These are phyloP conservation scores for Tulasnella sp. DNA, from an alignment of 768 basidiomycete species.

Conservation along the genomic window DNA sequence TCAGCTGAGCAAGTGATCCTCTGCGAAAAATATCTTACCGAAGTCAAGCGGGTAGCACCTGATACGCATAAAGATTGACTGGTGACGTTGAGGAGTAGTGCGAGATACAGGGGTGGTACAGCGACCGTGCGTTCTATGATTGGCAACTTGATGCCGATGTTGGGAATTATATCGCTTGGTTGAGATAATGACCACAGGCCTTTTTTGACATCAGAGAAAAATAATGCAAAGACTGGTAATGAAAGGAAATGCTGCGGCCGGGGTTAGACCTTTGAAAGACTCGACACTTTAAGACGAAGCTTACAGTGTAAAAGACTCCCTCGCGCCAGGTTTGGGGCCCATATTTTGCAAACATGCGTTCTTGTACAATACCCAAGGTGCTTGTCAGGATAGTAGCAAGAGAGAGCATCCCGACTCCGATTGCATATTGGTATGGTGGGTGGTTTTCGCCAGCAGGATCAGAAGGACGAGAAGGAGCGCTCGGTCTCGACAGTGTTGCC, in stretches of 20 bases:
- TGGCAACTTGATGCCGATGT: slow-evolving; percentile 40
- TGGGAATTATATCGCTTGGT: slow-evolving; percentile 4
- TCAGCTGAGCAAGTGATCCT: neutral
- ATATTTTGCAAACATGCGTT: slow-evolving; percentile 62
- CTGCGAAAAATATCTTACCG: slow-evolving; percentile 40
- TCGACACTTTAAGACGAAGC: slow-evolving; percentile 20
- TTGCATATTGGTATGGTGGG: slow-evolving; percentile 43
- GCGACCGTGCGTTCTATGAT: neutral
- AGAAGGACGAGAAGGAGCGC: slow-evolving; percentile 20
- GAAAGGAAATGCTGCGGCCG: slow-evolving; percentile 60
- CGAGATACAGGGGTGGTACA: slow-evolving; percentile 41
- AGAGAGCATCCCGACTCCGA: slow-evolving; percentile 63
- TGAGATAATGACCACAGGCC: slow-evolving; percentile 13
- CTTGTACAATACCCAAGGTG: slow-evolving; percentile 64
- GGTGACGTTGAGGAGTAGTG: slow-evolving; percentile 55
- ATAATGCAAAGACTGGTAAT: slow-evolving; percentile 58
- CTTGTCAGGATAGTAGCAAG: slow-evolving; percentile 60
- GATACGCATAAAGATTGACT: slow-evolving; percentile 76
- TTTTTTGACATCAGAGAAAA: slow-evolving; percentile 36
- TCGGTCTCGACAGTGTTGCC: slow-evolving; percentile 58
- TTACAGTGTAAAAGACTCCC: slow-evolving; percentile 74
- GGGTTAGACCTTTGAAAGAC: neutral
- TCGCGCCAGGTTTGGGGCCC: slow-evolving; percentile 72
- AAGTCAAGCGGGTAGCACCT: slow-evolving; percentile 73
- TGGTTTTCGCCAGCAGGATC: slow-evolving; percentile 23